These are phyloP conservation scores for Calonectria fujianensis DNA, from an alignment of 2,329 filamentous ascomycete genomes.

Conservation along the genomic window DNA sequence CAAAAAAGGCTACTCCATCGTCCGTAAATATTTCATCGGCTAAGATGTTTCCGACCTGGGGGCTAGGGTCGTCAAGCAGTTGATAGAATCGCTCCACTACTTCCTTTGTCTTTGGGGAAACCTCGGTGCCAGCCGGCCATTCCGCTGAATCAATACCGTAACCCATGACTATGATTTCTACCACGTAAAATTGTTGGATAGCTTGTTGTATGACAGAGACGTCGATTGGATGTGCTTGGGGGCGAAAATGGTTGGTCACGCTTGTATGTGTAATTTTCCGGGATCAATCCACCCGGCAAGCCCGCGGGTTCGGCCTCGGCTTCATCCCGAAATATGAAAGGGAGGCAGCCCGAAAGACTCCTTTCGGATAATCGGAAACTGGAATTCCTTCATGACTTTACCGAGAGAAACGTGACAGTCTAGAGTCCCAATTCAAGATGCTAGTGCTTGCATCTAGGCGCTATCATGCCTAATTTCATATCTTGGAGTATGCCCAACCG, in stretches of 20 bases:
- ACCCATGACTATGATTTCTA: background rate
- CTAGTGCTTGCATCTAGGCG: background rate
- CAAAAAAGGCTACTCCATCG: conserved; percentile 20
- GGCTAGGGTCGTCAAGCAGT: background rate
- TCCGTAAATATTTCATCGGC: conserved; percentile 19
- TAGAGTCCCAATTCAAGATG: background rate
- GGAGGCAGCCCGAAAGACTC: background rate
- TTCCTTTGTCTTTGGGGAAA: background rate
- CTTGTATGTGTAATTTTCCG: conserved; percentile 1
- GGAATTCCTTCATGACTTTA: background rate
- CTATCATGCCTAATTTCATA: background rate
- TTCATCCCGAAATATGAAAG: background rate
- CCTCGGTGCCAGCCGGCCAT: conserved; percentile 19
- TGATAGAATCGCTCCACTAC: conserved; percentile 25
- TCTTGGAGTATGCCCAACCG: conserved; percentile 2
- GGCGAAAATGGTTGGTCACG: background rate
- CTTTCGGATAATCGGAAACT: background rate
- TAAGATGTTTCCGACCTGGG: background rate
- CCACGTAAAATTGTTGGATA: background rate
- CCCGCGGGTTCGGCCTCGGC: background rate
- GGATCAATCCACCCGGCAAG: background rate
- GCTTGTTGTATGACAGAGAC: background rate
- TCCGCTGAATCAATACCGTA: conserved; percentile 25
- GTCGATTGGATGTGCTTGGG: background rate
- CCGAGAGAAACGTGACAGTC: background rate